These are phyloP conservation scores for Physcomitrellopsis africana DNA, from an alignment of 225 moss, liverwort and hornwort genomes.

Conservation along the genomic window DNA sequence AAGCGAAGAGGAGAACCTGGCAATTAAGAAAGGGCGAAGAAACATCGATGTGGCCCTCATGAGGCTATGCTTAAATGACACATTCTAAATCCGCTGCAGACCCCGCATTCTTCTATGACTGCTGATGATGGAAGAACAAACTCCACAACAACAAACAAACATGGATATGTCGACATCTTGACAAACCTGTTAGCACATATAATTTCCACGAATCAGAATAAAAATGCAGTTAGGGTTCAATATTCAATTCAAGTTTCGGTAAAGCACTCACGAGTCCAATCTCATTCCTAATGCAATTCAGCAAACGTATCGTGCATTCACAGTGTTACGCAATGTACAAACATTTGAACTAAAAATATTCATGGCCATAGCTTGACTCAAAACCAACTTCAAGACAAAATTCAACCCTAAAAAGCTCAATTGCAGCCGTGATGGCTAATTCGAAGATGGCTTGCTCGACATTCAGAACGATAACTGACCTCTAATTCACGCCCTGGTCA, in stretches of 20 bases:
- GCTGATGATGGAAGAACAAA: background rate
- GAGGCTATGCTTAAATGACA: constrained; percentile 9
- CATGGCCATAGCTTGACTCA: background rate
- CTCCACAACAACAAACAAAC: background rate
- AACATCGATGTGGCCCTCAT: constrained; percentile 33
- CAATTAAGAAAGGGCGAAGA: constrained; percentile 14
- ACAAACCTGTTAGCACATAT: background rate
- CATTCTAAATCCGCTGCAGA: constrained; percentile 20
- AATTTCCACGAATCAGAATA: background rate
- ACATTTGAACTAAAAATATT: background rate
- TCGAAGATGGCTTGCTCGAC: too few species aligned
- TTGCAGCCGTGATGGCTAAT: too few species aligned
- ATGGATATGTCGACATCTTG: too few species aligned
- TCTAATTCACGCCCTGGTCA: too few species aligned
- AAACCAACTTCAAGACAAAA: background rate
- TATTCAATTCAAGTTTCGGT: background rate
- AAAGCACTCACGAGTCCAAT: background rate
- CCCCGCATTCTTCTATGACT: background rate
- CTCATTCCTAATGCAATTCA: background rate
- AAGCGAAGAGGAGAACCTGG: constrained; percentile 12
- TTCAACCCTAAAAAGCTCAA: too few species aligned
- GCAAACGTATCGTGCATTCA: background rate
- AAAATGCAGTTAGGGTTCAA: background rate
- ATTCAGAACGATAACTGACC: too few species aligned
- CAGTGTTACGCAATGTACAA: background rate